Conservation (phyloP, 2,329 filamentous ascomycete species). For the Monilinia polystroma region DNA sequence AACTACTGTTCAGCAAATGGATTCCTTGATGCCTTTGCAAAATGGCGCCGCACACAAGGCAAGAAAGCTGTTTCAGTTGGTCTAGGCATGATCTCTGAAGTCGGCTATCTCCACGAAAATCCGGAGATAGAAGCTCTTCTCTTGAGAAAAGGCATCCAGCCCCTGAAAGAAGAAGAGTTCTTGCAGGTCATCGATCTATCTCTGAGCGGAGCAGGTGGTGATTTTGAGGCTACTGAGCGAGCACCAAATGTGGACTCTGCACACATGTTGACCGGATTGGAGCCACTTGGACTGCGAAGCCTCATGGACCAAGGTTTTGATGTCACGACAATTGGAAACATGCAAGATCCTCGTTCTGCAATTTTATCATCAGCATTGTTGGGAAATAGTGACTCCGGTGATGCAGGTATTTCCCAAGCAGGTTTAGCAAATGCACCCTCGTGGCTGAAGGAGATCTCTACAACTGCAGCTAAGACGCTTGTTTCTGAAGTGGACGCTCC, state of each 20-base stretch:
- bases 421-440: background rate
- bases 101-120: slow-evolving; percentile 42
- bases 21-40: slow-evolving; percentile 41
- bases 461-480: background rate
- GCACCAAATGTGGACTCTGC: background rate
- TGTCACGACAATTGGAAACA: background rate
- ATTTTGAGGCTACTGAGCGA: slow-evolving; percentile 34
- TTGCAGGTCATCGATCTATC: slow-evolving; percentile 24
- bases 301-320: slow-evolving; percentile 21
- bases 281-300: slow-evolving; percentile 17
- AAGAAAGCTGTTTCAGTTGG: slow-evolving; percentile 34
- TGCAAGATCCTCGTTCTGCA: slow-evolving; percentile 17
- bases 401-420: background rate
- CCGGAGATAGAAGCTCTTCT: slow-evolving; percentile 42
- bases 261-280: slow-evolving; percentile 26
- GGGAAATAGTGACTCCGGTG: slow-evolving; percentile 8
- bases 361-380: slow-evolving; percentile 8
- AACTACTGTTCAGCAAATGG: slow-evolving; percentile 44
- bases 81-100: slow-evolving; percentile 42
- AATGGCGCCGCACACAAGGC: slow-evolving; percentile 34
- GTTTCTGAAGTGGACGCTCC: slow-evolving; percentile 27
- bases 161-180: slow-evolving; percentile 34
- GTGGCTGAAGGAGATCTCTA: background rate
- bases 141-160: slow-evolving; percentile 42
- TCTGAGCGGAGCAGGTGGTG: slow-evolving; percentile 34